Conservation (phyloP, 2,329 filamentous ascomycete genomes). For the Xylaria sp. region DNA sequence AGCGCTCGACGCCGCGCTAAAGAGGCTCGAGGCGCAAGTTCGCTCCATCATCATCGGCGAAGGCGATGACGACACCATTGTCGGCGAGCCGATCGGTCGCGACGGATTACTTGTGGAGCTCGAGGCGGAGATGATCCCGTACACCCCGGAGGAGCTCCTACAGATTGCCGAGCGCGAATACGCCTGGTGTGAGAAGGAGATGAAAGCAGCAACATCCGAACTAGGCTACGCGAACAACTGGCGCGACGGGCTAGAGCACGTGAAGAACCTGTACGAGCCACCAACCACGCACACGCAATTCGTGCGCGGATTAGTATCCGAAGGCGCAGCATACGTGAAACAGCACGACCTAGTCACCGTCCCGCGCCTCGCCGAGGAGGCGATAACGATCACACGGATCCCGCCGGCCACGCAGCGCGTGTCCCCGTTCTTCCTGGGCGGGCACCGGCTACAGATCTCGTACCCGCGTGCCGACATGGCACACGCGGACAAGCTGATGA, state of each 20-base stretch:
- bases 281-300: conserved; percentile 60
- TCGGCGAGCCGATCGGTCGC: conserved; percentile 62
- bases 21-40: conserved; percentile 45
- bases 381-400: conserved; percentile 64
- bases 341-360: conserved; percentile 61
- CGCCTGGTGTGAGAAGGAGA: conserved; percentile 60
- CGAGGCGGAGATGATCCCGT: conserved; percentile 62
- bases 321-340: conserved; percentile 60
- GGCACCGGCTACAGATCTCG: conserved; percentile 58
- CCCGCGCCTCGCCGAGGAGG: conserved; percentile 57
- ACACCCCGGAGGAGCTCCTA: conserved; percentile 62
- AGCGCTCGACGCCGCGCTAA: conserved; percentile 47
- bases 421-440: conserved; percentile 66
- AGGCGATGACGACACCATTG: conserved; percentile 54
- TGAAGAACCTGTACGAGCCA: conserved; percentile 60
- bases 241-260: conserved; percentile 59
- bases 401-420: conserved; percentile 56
- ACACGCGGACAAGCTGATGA: conserved; percentile 63
- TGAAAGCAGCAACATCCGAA: conserved; percentile 55
- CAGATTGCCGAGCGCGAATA: conserved; percentile 57
- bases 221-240: conserved; percentile 57
- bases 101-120: conserved; percentile 58
- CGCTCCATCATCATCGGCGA: conserved; percentile 50
- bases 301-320: conserved; percentile 55
- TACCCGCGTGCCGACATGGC: conserved; percentile 60